These are phyloP conservation scores for Lactarius akahatsu DNA, from an alignment of 768 basidiomycete genomes.

Conservation along the genomic window DNA sequence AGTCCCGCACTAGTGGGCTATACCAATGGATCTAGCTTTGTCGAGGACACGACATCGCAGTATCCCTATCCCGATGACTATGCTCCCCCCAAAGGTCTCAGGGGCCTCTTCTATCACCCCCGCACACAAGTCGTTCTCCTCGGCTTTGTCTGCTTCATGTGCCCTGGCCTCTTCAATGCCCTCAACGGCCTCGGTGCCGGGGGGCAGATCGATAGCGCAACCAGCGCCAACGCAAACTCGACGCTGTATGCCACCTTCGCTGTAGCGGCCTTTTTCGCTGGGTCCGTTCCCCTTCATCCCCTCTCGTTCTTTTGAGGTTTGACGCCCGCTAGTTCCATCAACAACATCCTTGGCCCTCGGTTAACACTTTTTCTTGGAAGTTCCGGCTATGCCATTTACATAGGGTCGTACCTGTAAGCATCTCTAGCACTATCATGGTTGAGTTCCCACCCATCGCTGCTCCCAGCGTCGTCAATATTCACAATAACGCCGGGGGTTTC, in stretches of 20 bases:
- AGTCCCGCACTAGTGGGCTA: background rate
- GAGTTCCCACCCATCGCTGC: background rate
- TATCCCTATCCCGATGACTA: constrained; percentile 33
- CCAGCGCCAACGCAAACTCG: constrained; percentile 66
- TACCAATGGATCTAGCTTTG: constrained; percentile 13
- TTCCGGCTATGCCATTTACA: constrained; percentile 72
- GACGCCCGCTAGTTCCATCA: constrained; percentile 54
- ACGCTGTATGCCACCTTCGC: constrained; percentile 68
- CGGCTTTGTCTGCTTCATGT: constrained; percentile 64
- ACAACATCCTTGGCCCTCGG: constrained; percentile 77
- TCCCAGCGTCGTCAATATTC: constrained; percentile 65
- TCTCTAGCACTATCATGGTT: background rate
- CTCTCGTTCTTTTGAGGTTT: background rate
- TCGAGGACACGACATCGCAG: constrained; percentile 10
- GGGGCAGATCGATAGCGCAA: constrained; percentile 65
- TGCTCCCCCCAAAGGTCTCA: constrained; percentile 51
- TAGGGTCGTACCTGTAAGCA: constrained; percentile 68
- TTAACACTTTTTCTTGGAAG: constrained; percentile 74
- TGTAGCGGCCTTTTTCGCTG: constrained; percentile 63
- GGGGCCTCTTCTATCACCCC: constrained; percentile 58
- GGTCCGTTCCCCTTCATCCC: constrained; percentile 44
- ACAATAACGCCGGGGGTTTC: constrained; percentile 57
- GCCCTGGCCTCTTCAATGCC: constrained; percentile 73
- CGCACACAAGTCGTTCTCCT: constrained; percentile 59
- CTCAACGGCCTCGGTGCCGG: constrained; percentile 78